Conservation (phyloP, 2,329 filamentous ascomycete genomes). For the Thelonectria discophora region DNA sequence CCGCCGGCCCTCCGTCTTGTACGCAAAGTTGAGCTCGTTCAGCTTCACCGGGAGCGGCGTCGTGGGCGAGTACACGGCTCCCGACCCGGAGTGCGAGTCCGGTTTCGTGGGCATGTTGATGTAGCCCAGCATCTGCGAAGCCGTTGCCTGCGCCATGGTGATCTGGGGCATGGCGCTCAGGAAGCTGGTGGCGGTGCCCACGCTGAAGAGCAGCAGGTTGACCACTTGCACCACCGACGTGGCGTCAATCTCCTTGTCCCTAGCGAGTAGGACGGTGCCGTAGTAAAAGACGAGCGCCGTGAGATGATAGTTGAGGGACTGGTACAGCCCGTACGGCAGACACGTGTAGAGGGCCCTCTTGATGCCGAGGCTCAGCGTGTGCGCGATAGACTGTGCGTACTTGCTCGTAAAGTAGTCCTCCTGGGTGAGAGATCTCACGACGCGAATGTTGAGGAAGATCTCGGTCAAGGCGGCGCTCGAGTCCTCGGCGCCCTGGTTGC, state of each 20-base stretch:
- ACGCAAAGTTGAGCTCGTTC: conserved; percentile 71
- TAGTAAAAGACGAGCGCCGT: conserved; percentile 87
- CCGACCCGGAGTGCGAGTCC: conserved; percentile 63
- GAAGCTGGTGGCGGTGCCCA: conserved; percentile 75
- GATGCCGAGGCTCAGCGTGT: conserved; percentile 68
- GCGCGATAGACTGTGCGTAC: conserved; percentile 61
- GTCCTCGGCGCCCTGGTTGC: conserved; percentile 69
- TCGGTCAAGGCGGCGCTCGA: conserved; percentile 71
- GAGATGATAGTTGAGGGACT: conserved; percentile 75
- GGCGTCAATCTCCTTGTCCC: conserved; percentile 57
- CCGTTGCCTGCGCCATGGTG: conserved; percentile 75
- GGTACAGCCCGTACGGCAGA: conserved; percentile 78
- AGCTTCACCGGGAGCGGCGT: conserved; percentile 57
- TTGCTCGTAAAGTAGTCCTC: conserved; percentile 76
- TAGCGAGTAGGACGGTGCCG: conserved; percentile 70
- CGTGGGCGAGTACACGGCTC: conserved; percentile 48
- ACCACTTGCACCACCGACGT: conserved; percentile 76
- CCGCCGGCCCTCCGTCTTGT: conserved; percentile 65
- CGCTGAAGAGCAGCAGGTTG: conserved; percentile 83
- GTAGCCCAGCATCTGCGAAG: conserved; percentile 75
- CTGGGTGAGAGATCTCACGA: conserved; percentile 78
- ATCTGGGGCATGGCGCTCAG: conserved; percentile 83
- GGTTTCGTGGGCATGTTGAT: conserved; percentile 63
- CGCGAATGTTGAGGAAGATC: conserved; percentile 79
- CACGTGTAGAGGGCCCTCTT: conserved; percentile 74